Evolutionary conservation across 306 rosid genomes (phyloP), one percentile per base, ranked within the genome.

Genomic region (Cucurbita maxima): DNA sequence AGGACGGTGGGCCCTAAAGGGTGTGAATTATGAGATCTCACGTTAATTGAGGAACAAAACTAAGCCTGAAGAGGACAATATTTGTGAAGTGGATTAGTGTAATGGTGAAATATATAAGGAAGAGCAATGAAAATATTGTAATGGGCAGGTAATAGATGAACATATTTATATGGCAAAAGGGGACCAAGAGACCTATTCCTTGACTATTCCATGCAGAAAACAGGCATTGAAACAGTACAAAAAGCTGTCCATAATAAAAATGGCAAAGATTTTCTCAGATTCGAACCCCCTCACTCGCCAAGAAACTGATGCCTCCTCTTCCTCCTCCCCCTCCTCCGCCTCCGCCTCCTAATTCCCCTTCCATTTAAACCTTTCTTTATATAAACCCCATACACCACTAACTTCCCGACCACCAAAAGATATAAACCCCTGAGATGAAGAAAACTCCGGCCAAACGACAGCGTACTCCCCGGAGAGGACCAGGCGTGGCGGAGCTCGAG

Each of bases 401-500:
- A 30, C 3, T 30, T 30, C 34, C 34, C 34, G 3, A 30, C 34
- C 3, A 30, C 34, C 34, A 30, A 30, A 30, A 30, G 3, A 30
- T 30, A 30, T 1, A 30, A 30, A 30, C 34, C 0, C 34, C 34
- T 36, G 78, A 61, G 55, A 63, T 78, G 5, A 79, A 66, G 55
- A 84, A 79, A 63, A 77, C 72, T 7, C 78, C 13, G 36, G 67
- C 44, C 41, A 87, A 85, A 69, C 82, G 85, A 15, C 82, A 82
- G 2, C 85, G 82, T 47, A 72, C 83, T 3, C 92, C 95, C 1
- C 84, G 84, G 79, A 80, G 97, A 84, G 96, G 97, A 6, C 97
- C 92, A 9, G 92, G 92, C 34, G 97, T 91, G 7, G 92, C 96
- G 0, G 89, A 87, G 54, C 90, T 91, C 0, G 92, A 88, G 78